Evolutionary conservation across 2,329 filamentous ascomycete species (phyloP).

Genomic region (Diaporthe sp.): DNA sequence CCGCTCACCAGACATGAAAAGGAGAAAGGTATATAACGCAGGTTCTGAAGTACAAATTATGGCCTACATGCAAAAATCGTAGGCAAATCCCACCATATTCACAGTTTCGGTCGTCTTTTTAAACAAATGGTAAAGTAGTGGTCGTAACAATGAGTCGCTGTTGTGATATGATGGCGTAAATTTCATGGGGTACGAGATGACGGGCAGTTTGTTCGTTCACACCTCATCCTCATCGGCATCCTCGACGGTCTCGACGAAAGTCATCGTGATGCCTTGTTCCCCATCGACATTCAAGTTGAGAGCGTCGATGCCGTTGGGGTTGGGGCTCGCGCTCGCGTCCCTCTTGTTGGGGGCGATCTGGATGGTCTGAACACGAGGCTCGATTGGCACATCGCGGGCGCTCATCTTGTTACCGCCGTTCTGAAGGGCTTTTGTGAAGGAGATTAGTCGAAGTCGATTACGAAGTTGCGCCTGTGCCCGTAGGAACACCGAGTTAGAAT

Average conservation of each 20-base stretch:
- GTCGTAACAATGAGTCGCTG: slow-evolving; percentile 15
- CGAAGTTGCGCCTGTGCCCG: slow-evolving; percentile 15
- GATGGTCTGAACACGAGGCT: slow-evolving; percentile 31
- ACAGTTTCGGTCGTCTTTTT: slow-evolving; percentile 15
- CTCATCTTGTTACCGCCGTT: slow-evolving; percentile 36
- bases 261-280: slow-evolving; percentile 57
- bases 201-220: slow-evolving; percentile 2
- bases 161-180: not conserved
- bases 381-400: slow-evolving; percentile 32
- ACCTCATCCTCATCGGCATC: slow-evolving; percentile 40
- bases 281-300: slow-evolving; percentile 58
- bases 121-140: not conserved
- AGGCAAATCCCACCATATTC: slow-evolving; percentile 3
- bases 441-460: slow-evolving; percentile 25
- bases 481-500: not conserved
- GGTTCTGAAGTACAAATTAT: slow-evolving; percentile 4
- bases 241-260: slow-evolving; percentile 55
- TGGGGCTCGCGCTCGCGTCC: slow-evolving; percentile 31
- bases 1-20: not conserved
- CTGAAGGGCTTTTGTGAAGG: slow-evolving; percentile 41
- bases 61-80: not conserved
- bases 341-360: slow-evolving; percentile 34
- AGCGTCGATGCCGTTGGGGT: slow-evolving; percentile 47
- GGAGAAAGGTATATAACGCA: slow-evolving; percentile 14
- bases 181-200: not conserved